Conservation (phyloP, 1,139 yeast genomes). For the Yamadazyma epiphylla region DNA sequence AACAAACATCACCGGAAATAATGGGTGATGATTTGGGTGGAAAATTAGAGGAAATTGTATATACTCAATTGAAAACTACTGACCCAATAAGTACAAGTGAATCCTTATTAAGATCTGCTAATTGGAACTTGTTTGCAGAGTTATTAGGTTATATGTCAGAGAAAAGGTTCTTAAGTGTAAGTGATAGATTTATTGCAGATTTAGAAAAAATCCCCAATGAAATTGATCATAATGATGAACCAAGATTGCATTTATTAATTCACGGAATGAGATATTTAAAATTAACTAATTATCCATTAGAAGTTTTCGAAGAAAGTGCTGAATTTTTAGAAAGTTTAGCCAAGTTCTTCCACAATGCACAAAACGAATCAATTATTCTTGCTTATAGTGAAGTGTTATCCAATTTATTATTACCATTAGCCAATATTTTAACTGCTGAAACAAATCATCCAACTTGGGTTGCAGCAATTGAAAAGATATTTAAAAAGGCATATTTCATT, state of each 20-base stretch:
- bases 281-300: constrained; percentile 80
- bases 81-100: constrained; percentile 67
- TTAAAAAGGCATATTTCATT: constrained; percentile 42
- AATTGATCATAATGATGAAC: constrained; percentile 57
- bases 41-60: constrained; percentile 88
- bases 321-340: constrained; percentile 84
- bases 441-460: constrained; percentile 96
- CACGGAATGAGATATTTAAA: constrained; percentile 88
- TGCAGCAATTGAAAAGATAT: constrained; percentile 66
- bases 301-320: constrained; percentile 86
- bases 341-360: constrained; percentile 70
- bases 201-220: constrained; percentile 71
- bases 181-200: constrained; percentile 91
- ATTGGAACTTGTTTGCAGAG: constrained; percentile 92
- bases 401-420: constrained; percentile 72
- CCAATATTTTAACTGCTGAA: constrained; percentile 87
- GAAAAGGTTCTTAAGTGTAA: constrained; percentile 76
- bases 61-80: constrained; percentile 82
- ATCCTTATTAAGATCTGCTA: constrained; percentile 78
- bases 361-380: constrained; percentile 57
- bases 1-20: constrained; percentile 71
- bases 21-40: constrained; percentile 80
- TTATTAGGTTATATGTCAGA: constrained; percentile 88
- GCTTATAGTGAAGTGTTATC: constrained; percentile 87
- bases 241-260: constrained; percentile 68